Conservation (phyloP, 192 early-diverging fungal species). For the Backusella luteola region DNA sequence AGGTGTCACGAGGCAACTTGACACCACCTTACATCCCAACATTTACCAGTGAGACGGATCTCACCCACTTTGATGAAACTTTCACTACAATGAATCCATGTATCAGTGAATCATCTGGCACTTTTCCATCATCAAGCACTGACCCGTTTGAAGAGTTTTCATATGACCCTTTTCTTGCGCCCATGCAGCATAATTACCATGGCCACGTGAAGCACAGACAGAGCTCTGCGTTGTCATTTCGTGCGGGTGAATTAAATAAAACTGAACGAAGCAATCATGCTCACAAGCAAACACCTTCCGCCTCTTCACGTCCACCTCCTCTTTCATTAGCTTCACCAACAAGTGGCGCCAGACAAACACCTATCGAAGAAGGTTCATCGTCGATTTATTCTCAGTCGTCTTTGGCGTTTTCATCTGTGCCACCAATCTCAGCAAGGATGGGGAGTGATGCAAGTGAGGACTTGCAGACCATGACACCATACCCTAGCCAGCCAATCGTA, state of each 20-base stretch:
- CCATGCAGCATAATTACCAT: neutral
- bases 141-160: slow-evolving; percentile 21
- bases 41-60: slow-evolving; percentile 48
- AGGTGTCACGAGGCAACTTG: slow-evolving; percentile 58
- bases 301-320: neutral
- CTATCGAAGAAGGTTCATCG: neutral
- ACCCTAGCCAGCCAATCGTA: neutral
- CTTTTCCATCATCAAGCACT: neutral
- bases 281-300: neutral
- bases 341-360: neutral
- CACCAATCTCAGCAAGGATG: neutral
- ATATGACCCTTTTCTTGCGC: slow-evolving; percentile 1
- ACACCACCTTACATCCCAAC: slow-evolving; percentile 61
- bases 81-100: slow-evolving; percentile 51
- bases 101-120: slow-evolving; percentile 25
- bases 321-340: neutral
- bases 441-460: slow-evolving; percentile 13
- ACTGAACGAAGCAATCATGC: neutral
- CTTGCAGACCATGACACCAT: neutral
- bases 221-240: neutral
- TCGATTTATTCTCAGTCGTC: neutral
- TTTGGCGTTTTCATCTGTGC: neutral
- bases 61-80: slow-evolving; percentile 53
- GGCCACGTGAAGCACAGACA: neutral
- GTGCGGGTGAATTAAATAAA: neutral